A percentile compares a stretch with the other conserved stretches of the same genome.
These are phyloP conservation scores for Lolium multiflorum DNA, from an alignment of 176 grass and related monocot genomes.

Conservation along the genomic window DNA sequence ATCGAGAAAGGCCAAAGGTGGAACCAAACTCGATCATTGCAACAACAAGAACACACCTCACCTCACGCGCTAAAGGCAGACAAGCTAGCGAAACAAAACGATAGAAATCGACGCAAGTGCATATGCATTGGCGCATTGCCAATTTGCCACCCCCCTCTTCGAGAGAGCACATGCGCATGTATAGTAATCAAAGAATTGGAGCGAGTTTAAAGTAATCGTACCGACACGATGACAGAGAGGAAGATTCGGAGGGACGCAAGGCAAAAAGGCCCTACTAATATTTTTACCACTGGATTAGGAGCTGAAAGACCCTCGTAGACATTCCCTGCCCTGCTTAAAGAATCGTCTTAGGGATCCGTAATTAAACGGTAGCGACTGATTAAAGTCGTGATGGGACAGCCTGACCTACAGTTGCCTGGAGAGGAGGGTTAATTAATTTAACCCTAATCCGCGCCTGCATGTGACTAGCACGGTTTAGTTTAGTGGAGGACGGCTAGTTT, in stretches of 20 bases:
- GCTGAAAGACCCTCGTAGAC: constrained; percentile 8
- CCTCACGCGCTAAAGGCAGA: constrained; percentile 35
- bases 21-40: constrained; percentile 2
- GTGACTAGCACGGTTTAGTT: constrained; percentile 23
- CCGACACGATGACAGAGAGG: constrained; percentile 53
- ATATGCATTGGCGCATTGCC: neutral
- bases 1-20: neutral
- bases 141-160: neutral
- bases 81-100: neutral
- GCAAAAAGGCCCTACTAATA: neutral
- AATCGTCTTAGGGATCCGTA: constrained; percentile 75
- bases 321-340: constrained; percentile 53
- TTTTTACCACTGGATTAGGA: neutral
- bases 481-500: neutral
- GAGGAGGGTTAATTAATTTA: constrained; percentile 15
- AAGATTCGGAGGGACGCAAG: constrained; percentile 59
- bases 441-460: neutral
- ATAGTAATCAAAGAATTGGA: neutral
- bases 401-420: neutral
- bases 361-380: constrained; percentile 34
- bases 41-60: neutral
- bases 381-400: neutral
- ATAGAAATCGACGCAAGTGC: neutral
- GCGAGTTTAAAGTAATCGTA: neutral
- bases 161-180: no score